A percentile compares a stretch with the other conserved stretches of the same genome.
phyloP scores from a whole-genome alignment of 2,329 filamentous ascomycete species.

The Alternaria burnsii region DNA sequence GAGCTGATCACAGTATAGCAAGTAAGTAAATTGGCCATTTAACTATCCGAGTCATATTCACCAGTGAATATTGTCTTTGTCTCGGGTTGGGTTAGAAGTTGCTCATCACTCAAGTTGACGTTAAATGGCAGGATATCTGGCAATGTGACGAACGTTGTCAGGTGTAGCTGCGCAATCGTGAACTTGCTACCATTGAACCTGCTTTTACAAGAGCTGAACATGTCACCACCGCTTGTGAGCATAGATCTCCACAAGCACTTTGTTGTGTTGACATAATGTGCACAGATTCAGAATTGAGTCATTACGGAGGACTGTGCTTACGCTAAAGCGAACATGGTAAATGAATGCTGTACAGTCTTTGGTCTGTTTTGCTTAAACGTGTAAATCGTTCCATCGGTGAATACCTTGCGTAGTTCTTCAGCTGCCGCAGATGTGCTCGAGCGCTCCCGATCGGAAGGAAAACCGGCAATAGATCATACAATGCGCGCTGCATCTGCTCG shows the following conservation, averaged over 20 bases:
- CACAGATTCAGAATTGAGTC: not conserved
- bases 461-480: not conserved
- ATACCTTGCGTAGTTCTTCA: not conserved
- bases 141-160: no score
- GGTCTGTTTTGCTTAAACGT: not conserved
- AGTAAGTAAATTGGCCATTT: not conserved
- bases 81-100: not conserved
- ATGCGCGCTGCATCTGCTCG: not conserved
- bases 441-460: not conserved
- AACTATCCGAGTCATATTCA: not conserved
- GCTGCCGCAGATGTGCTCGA: not conserved
- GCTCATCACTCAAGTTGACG: not conserved
- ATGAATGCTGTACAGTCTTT: not conserved
- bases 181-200: fast-evolving
- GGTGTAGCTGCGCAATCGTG: no score
- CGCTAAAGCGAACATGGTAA: not conserved
- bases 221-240: not conserved
- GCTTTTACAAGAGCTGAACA: not conserved
- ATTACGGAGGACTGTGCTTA: not conserved
- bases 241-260: not conserved
- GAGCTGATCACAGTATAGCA: not conserved
- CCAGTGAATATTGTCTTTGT: not conserved
- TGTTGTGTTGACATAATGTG: not conserved
- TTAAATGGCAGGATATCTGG: not conserved
- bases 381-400: not conserved